Percentiles rank a stretch among this genome's conserved stretches.
These are phyloP conservation scores for Trichophyton rubrum DNA, from an alignment of 2,329 filamentous ascomycete species.

Conservation along the genomic window DNA sequence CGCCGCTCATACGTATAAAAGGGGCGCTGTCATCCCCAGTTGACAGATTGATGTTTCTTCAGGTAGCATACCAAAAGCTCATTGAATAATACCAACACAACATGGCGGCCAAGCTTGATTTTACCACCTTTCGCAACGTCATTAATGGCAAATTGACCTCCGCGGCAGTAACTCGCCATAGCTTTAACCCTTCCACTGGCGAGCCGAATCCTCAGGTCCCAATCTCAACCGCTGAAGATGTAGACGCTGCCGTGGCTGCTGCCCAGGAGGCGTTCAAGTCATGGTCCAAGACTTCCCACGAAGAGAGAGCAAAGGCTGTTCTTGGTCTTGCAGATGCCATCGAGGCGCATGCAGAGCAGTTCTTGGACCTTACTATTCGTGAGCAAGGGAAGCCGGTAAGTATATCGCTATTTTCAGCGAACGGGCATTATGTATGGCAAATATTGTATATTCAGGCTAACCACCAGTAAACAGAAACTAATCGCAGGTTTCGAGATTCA, in stretches of 20 bases:
- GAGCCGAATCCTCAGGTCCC: conserved; percentile 41
- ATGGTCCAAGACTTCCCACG: conserved; percentile 32
- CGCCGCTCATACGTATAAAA: background rate
- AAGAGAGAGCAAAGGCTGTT: conserved; percentile 24
- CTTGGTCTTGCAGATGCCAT: conserved; percentile 24
- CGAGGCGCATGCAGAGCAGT: conserved; percentile 25
- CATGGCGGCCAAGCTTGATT: conserved; percentile 10
- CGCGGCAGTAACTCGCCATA: conserved; percentile 35
- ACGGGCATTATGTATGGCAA: background rate
- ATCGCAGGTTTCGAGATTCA: conserved; percentile 16
- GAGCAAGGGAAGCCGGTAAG: conserved; percentile 32
- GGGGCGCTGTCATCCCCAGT: background rate
- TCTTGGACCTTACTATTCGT: conserved; percentile 29
- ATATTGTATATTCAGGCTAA: background rate
- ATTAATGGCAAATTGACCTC: conserved; percentile 39
- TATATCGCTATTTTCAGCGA: background rate
- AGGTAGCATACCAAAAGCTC: background rate
- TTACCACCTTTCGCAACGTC: conserved; percentile 38
- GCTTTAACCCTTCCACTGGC: conserved; percentile 41
- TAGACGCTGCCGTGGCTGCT: conserved; percentile 39
- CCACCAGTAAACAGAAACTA: background rate
- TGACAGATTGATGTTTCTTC: background rate
- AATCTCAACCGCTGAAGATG: conserved; percentile 36
- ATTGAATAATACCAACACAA: background rate
- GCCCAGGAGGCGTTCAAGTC: conserved; percentile 37